Evolutionary conservation across 352 stramenopile species (phyloP), one percentile per base, ranked within the genome.

Genomic region (Phytophthora fragariae): DNA sequence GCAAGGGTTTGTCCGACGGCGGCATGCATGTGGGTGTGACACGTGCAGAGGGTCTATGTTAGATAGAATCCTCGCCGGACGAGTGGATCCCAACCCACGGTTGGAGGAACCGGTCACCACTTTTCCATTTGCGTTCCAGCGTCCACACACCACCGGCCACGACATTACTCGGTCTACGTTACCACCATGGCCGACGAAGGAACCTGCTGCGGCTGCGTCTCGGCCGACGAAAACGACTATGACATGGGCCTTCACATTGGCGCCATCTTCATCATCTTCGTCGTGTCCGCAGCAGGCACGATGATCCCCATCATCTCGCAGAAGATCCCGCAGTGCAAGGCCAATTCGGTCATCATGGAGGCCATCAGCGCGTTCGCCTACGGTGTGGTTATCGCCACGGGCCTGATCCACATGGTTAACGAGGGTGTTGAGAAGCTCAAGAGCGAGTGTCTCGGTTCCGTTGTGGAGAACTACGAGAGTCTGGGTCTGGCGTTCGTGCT

Each of bases 391-490:
- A 78, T 93, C 50, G 68, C 79, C 56, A 92, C 86, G 19, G 81
- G 83, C 35, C 77, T 93, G 39, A 91, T 95, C 62, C 88, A 95
- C 77, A 91, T 93, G 77, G 72, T 91, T 33, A 89, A 79, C 59
- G 84, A 91, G 33, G 85, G 78, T 17, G 69, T 87, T 24, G 82
- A 88, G 55, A 86, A 79, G 57, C 71, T 95, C 17, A 84, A 76
- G 35, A 64, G 91, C n/a, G 77, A 82, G 57, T 91, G 85, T 29
- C 79, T 93, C 7, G 80, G 83, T 12, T 17, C 65, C 0, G 54
- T 92, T 17, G 80, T 88, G 2, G 77, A 90, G 27, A 24, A 80
- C 2, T 95, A 95, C 73, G 77, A 67, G 27, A 78, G 77, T 21
- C 74, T 91, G 7, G 83, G 82, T 6, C 71, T 90, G 35, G 80